phyloP scores from a whole-genome alignment of 2,329 filamentous ascomycete species.

The Diplocarpon rosae region DNA sequence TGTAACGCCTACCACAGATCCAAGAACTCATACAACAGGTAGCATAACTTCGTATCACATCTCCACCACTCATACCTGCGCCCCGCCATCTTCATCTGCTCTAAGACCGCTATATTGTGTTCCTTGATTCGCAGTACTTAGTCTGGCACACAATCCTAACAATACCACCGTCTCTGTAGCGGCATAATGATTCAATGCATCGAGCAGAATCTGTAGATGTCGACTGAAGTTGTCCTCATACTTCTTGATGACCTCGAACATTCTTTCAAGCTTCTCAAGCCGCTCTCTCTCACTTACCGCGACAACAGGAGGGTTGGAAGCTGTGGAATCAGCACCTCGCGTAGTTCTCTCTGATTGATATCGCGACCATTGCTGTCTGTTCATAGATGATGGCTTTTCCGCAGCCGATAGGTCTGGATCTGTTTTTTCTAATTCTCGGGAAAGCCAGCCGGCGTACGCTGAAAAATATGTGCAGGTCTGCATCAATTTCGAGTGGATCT shows the following conservation, averaged over 20 bases:
- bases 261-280: constrained; percentile 30
- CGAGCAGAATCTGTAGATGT: constrained; percentile 86
- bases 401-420: constrained; percentile 64
- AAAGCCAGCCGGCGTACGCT: constrained; percentile 76
- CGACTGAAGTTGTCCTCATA: constrained; percentile 90
- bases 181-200: constrained; percentile 92
- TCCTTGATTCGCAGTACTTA: constrained; percentile 74
- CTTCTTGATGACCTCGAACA: constrained; percentile 78
- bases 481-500: constrained; percentile 98
- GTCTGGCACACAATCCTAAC: constrained; percentile 70
- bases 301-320: constrained; percentile 9
- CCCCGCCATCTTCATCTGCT: constrained; percentile 41
- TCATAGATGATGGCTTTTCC: constrained; percentile 48
- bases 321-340: constrained; percentile 27
- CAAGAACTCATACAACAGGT: not conserved
- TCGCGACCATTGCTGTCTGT: constrained; percentile 47
- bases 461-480: constrained; percentile 93
- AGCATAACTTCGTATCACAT: constrained; percentile 3
- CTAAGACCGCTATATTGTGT: constrained; percentile 51
- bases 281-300: constrained; percentile 18
- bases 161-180: constrained; percentile 95
- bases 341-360: constrained; percentile 41
- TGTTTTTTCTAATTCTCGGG: constrained; percentile 70
- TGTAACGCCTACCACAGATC: constrained; percentile 3
- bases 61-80: constrained; percentile 10